These are phyloP conservation scores for Scenedesmus sp. DNA, from an alignment of 163 green algal species.

Conservation along the genomic window DNA sequence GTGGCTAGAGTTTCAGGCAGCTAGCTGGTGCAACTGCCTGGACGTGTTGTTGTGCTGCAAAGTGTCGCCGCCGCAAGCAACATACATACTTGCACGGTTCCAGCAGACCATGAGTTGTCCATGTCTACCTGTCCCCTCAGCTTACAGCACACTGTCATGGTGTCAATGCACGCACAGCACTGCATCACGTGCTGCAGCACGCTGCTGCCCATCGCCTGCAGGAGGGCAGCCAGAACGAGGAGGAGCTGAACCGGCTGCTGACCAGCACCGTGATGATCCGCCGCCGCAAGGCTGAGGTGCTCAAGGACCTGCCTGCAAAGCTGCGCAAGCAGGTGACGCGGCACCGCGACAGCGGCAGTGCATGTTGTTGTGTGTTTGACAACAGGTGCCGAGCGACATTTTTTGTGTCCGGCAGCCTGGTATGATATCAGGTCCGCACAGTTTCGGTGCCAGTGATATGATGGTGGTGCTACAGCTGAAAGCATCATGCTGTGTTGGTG, in stretches of 20 bases:
- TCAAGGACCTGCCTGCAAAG: slow-evolving; percentile 94
- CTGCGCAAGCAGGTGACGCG: slow-evolving; percentile 86
- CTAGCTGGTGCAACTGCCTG: not conserved
- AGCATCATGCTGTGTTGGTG: too few species aligned
- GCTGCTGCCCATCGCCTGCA: not conserved
- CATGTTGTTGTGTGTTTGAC: too few species aligned
- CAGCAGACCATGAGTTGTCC: not conserved
- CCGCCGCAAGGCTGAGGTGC: slow-evolving; percentile 93
- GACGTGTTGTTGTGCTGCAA: too few species aligned
- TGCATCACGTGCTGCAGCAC: not conserved
- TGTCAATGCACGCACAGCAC: not conserved
- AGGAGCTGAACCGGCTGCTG: slow-evolving; percentile 93
- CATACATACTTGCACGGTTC: not conserved
- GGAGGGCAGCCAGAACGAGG: slow-evolving; percentile 59
- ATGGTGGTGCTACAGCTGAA: too few species aligned
- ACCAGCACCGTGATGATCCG: slow-evolving; percentile 92
- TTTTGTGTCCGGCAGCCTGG: too few species aligned
- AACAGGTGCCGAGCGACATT: too few species aligned
- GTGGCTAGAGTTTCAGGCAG: not conserved
- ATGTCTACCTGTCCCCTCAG: not conserved
- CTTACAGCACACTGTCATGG: not conserved
- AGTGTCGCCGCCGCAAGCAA: too few species aligned
- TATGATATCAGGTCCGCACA: too few species aligned
- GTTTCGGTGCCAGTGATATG: too few species aligned
- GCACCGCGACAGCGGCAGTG: not conserved